Evolutionary conservation across 176 grass and related monocot genomes (phyloP), one percentile per base, ranked within the genome.

Genomic region (Oryza officinalis): DNA sequence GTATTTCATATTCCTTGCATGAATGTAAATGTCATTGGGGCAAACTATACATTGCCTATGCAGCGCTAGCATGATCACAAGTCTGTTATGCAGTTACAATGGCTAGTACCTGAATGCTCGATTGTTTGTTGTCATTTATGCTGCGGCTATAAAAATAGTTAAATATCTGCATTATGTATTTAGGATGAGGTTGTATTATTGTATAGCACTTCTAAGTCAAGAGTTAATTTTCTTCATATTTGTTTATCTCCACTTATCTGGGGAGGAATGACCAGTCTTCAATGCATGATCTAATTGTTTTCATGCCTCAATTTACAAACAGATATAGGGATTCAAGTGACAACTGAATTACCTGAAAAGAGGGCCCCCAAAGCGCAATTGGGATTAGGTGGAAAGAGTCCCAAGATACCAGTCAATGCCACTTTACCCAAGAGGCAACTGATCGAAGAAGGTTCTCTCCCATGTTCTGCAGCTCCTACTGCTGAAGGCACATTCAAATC

Each of bases 271-370:
- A 6, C 27, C 14, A n/a, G 79, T 43, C 67, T 73, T 25, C 18
- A 44, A 60, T 43, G 22, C 61, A 63, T 5, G n/a, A 10, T 65
- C 26, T 66, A 80, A 80, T 2, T 80, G 28, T 80, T 80, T 65
- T 69, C 65, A 50, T 17, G 20, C 37, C 0, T 2, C 32, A 57
- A 88, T 73, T 30, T 43, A 83, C 23, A 72, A 65, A 67, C 17
- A 54, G 33, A 9, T 67, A 13, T 57, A 69, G 63, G 63, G n/a
- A 67, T 90, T 72, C 43, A 89, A 77, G 82, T 89, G 71, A 80
- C 41, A 83, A 96, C 88, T 71, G 94, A 93, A 87, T 65, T 87
- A 65, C 75, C 94, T 67, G 80, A 40, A 52, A 40, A 87, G 72
- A 77, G 83, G 57, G 41, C 32, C 32, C 57, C 22, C 44, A 86